Conservation (phyloP, 306 rosid genomes). For the Acacia confusa region DNA sequence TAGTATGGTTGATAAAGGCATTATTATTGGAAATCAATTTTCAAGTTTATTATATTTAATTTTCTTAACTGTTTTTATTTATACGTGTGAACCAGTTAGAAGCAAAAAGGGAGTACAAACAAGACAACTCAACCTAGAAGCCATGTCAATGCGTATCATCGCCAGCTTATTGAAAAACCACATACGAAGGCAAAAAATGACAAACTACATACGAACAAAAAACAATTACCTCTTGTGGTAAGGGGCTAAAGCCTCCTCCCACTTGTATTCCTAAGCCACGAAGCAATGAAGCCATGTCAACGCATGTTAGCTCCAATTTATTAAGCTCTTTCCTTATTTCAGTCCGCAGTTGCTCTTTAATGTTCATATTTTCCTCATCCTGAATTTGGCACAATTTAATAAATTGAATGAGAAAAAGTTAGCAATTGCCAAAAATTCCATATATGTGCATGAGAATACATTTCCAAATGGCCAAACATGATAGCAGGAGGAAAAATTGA, state of each 20-base stretch:
- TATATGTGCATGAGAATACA: constrained; percentile 9
- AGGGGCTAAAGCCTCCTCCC: constrained; percentile 51
- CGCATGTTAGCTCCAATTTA: constrained; percentile 63
- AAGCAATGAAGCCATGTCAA: constrained; percentile 79
- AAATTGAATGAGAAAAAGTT: constrained; percentile 20
- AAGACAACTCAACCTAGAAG: not conserved
- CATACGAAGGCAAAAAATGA: not conserved
- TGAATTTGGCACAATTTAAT: constrained; percentile 41
- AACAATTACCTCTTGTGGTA: constrained; percentile 57
- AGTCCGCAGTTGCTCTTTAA: constrained; percentile 76
- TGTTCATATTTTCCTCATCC: constrained; percentile 77
- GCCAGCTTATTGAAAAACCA: constrained; percentile 2
- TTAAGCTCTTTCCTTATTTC: constrained; percentile 67
- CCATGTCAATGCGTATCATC: not conserved
- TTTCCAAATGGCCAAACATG: constrained; percentile 10
- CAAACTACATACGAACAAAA: constrained; percentile 16
- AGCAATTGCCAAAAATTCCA: not conserved
- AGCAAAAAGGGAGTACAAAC: not conserved
- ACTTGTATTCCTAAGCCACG: constrained; percentile 80
- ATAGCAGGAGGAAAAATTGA: not conserved
- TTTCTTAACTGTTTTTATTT: no score
- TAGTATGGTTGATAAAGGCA: no score
- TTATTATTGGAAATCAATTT: no score
- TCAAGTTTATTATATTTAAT: no score
- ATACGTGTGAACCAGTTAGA: no score